phyloP scores from a whole-genome alignment of 2,329 filamentous ascomycete genomes.

The Orbilia javanica region DNA sequence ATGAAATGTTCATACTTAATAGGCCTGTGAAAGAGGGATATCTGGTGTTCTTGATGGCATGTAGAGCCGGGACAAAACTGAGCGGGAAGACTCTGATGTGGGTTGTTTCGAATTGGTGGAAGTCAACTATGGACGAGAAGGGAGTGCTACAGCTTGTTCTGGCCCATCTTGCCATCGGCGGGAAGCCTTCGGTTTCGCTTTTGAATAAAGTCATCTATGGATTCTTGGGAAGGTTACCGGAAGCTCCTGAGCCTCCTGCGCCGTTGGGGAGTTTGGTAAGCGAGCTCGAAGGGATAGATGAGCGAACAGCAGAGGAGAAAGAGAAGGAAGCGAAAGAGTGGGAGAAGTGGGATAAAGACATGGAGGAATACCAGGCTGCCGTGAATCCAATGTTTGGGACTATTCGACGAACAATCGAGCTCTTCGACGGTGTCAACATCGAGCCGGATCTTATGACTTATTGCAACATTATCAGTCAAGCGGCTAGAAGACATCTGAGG shows the following conservation, averaged over 20 bases:
- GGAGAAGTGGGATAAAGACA: slow-evolving; percentile 41
- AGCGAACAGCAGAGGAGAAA: slow-evolving; percentile 16
- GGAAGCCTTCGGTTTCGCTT: slow-evolving; percentile 62
- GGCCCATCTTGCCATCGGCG: slow-evolving; percentile 54
- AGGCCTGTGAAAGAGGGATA: slow-evolving; percentile 68
- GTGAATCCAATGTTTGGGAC: slow-evolving; percentile 60
- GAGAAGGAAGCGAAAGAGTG: slow-evolving; percentile 20
- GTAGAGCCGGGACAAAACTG: slow-evolving; percentile 66
- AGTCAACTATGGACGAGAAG: slow-evolving; percentile 62
- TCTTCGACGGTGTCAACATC: slow-evolving; percentile 62
- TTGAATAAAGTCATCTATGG: slow-evolving; percentile 67
- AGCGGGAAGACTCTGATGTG: slow-evolving; percentile 62
- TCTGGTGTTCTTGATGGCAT: slow-evolving; percentile 68
- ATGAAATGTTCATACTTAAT: slow-evolving; percentile 67
- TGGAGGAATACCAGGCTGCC: slow-evolving; percentile 40
- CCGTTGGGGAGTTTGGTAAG: slow-evolving; percentile 15
- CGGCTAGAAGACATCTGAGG: slow-evolving; percentile 63
- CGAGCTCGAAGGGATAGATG: not conserved
- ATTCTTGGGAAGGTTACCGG: slow-evolving; percentile 65
- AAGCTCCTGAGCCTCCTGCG: slow-evolving; percentile 60
- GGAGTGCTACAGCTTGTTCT: slow-evolving; percentile 33
- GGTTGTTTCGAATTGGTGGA: slow-evolving; percentile 53
- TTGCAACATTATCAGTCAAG: slow-evolving; percentile 65
- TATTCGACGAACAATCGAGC: slow-evolving; percentile 62
- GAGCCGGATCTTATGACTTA: slow-evolving; percentile 63